Evolutionary conservation across 2,329 filamentous ascomycete species (phyloP).

Genomic region (Penicillium hesseltinei): DNA sequence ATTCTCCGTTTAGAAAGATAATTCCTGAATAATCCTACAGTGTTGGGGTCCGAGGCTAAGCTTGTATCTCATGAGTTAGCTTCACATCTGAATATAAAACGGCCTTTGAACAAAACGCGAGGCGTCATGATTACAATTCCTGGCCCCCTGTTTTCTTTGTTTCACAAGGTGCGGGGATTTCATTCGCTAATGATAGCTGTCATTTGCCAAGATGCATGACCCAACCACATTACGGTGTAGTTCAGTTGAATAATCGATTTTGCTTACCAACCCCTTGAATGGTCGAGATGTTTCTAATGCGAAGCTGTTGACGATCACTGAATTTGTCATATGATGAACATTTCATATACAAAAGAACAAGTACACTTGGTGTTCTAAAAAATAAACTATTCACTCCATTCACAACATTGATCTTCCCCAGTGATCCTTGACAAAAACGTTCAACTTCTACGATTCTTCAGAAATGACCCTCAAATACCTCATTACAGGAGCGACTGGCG

Average conservation of each 20-base stretch:
- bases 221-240: not conserved
- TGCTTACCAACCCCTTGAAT: not conserved
- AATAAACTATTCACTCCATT: not conserved
- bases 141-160: not conserved
- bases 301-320: not conserved
- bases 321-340: not conserved
- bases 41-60: not conserved
- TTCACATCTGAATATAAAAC: not conserved
- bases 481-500: conserved; percentile 40
- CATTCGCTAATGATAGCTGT: too few relatives aligned
- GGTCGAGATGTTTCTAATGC: not conserved
- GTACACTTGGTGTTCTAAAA: not conserved
- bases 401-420: not conserved
- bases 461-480: conserved; percentile 39
- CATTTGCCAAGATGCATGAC: not conserved
- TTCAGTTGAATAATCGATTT: not conserved
- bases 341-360: not conserved
- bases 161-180: too few relatives aligned
- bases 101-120: not conserved
- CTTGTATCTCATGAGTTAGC: not conserved
- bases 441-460: not conserved
- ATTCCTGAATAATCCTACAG: not conserved
- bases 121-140: not conserved
- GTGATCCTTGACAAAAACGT: not conserved
- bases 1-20: not conserved